Evolutionary conservation across 2,329 filamentous ascomycete species (phyloP).

Genomic region (Cryphonectria naterciae): DNA sequence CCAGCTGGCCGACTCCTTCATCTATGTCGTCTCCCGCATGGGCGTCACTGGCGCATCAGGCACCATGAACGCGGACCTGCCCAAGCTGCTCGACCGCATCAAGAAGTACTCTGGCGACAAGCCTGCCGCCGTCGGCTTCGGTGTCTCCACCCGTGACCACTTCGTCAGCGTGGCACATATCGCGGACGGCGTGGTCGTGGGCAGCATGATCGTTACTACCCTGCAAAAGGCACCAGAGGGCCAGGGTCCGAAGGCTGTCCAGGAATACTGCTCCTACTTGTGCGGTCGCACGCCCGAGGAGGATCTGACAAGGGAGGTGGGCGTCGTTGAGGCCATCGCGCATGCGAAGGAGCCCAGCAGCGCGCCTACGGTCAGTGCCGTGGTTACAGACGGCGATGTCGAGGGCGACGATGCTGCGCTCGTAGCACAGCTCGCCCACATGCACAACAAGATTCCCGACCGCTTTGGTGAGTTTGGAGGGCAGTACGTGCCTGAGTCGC

Average conservation of each 20-base stretch:
- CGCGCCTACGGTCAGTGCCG: slow-evolving; percentile 68
- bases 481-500: slow-evolving; percentile 94
- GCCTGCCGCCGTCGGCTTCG: slow-evolving; percentile 91
- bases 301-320: slow-evolving; percentile 64
- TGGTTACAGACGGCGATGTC: slow-evolving; percentile 59
- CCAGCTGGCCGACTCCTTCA: slow-evolving; percentile 96
- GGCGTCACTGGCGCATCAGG: slow-evolving; percentile 92
- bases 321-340: slow-evolving; percentile 69
- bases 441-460: slow-evolving; percentile 80
- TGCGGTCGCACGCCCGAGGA: slow-evolving; percentile 51
- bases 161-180: slow-evolving; percentile 83
- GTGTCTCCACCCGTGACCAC: slow-evolving; percentile 93
- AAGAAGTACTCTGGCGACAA: slow-evolving; percentile 91
- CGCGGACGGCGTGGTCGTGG: slow-evolving; percentile 94
- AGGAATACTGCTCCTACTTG: slow-evolving; percentile 81
- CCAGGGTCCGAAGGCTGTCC: slow-evolving; percentile 71
- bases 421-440: slow-evolving; percentile 80
- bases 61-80: slow-evolving; percentile 78
- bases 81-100: slow-evolving; percentile 80
- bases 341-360: slow-evolving; percentile 63
- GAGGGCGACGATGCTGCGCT: slow-evolving; percentile 55
- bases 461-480: slow-evolving; percentile 96
- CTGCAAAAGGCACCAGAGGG: slow-evolving; percentile 71
- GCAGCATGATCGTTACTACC: slow-evolving; percentile 89
- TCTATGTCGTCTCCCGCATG: slow-evolving; percentile 97